These are phyloP conservation scores for Paramecium sonneborni DNA, from an alignment of 73 alveolate species.

Conservation along the genomic window DNA sequence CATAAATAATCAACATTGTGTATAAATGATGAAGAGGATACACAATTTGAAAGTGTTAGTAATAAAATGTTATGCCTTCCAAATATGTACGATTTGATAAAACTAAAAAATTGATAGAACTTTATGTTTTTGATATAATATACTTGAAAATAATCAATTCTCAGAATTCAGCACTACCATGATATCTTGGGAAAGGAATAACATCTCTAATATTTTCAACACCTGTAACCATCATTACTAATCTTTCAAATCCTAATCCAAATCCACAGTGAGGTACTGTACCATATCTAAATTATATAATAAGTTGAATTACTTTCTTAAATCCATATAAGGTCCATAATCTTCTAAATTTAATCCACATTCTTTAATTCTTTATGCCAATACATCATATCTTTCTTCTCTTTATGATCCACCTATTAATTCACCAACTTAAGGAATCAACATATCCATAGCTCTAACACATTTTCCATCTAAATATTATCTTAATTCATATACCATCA, in stretches of 20 bases:
- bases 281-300: constrained; percentile 76
- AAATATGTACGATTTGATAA: not conserved
- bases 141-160: not conserved
- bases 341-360: constrained; percentile 82
- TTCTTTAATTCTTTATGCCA: constrained; percentile 84
- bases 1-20: not conserved
- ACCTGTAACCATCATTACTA: constrained; percentile 98
- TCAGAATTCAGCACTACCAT: constrained; percentile 99
- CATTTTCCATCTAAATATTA: constrained; percentile 87
- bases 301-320: constrained; percentile 78
- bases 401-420: constrained; percentile 99
- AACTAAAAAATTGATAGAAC: constrained; percentile 6
- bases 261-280: constrained; percentile 99
- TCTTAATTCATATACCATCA: not conserved
- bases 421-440: constrained; percentile 99
- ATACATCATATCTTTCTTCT: constrained; percentile 95
- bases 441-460: constrained; percentile 99
- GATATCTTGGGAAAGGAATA: constrained; percentile 99
- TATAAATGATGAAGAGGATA: not conserved
- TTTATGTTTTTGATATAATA: not conserved
- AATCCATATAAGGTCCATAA: constrained; percentile 98
- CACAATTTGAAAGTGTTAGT: not conserved
- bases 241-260: constrained; percentile 99
- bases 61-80: not conserved
- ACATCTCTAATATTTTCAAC: constrained; percentile 99